Evolutionary conservation across 1,139 yeast species (phyloP).

Genomic region (Lodderomyces jiufengensis): DNA sequence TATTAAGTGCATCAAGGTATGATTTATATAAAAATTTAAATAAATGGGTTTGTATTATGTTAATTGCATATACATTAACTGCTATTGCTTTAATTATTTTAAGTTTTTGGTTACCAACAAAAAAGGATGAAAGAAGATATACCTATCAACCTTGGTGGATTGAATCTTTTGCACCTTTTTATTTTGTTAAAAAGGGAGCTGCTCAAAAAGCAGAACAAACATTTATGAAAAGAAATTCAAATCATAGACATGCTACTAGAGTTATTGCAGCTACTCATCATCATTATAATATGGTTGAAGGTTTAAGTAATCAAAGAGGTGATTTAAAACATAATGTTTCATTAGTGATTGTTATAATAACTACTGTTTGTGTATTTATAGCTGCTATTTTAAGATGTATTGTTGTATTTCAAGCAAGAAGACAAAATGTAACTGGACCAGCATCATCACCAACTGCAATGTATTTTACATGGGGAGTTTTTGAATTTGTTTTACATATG

Average conservation of each 20-base stretch:
- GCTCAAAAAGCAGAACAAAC: slow-evolving; percentile 45
- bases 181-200: slow-evolving; percentile 50
- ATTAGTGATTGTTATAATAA: slow-evolving; percentile 48
- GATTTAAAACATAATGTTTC: slow-evolving; percentile 47
- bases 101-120: slow-evolving; percentile 56
- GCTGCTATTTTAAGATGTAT: slow-evolving; percentile 58
- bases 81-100: slow-evolving; percentile 48
- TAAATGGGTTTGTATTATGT: slow-evolving; percentile 43
- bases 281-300: slow-evolving; percentile 39
- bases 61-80: slow-evolving; percentile 52
- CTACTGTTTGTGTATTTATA: slow-evolving; percentile 49
- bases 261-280: slow-evolving; percentile 46
- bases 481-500: slow-evolving; percentile 54
- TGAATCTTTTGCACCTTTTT: slow-evolving; percentile 54
- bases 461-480: slow-evolving; percentile 60
- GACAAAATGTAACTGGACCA: slow-evolving; percentile 20
- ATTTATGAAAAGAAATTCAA: slow-evolving; percentile 45
- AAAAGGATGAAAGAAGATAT: slow-evolving; percentile 46
- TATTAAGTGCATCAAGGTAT: slow-evolving; percentile 17
- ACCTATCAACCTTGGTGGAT: slow-evolving; percentile 82
- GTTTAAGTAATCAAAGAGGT: slow-evolving; percentile 41
- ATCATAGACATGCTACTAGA: slow-evolving; percentile 48
- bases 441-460: slow-evolving; percentile 47
- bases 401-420: slow-evolving; percentile 41
- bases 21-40: slow-evolving; percentile 5